These are phyloP conservation scores for Fusarium papillatum DNA, from an alignment of 2,329 filamentous ascomycete genomes.

Conservation along the genomic window DNA sequence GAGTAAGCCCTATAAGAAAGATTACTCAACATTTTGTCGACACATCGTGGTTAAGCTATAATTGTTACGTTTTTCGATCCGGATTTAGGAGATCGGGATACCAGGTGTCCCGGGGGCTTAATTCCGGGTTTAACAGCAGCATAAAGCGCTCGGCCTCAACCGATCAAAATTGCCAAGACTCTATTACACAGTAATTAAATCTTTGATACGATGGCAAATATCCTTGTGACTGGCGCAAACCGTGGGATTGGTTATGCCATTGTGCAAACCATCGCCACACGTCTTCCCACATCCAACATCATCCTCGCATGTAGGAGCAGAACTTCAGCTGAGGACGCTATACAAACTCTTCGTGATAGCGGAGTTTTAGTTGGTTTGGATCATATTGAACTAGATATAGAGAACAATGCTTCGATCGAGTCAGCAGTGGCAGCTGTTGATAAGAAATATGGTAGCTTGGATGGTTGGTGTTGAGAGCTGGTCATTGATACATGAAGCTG, in stretches of 20 bases:
- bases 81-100: not conserved
- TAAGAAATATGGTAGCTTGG: not conserved
- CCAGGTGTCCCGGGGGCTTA: not conserved
- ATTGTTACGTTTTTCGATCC: not conserved
- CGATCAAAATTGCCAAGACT: not conserved
- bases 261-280: constrained; percentile 6
- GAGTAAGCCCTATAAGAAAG: not conserved
- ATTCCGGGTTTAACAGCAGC: not conserved
- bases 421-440: not conserved
- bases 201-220: not conserved
- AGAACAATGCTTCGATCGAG: constrained; percentile 6
- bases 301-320: constrained; percentile 10
- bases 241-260: constrained; percentile 22
- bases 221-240: constrained; percentile 16
- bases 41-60: not conserved
- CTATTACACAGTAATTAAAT: not conserved
- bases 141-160: not conserved
- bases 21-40: not conserved
- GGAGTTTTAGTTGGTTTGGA: not conserved
- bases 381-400: constrained; percentile 11
- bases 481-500: accelerated
- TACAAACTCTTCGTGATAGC: not conserved
- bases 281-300: constrained; percentile 4
- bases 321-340: not conserved
- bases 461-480: not conserved